phyloP scores from a whole-genome alignment of 2,329 filamentous ascomycete genomes.

The Ophiostoma australiae region DNA sequence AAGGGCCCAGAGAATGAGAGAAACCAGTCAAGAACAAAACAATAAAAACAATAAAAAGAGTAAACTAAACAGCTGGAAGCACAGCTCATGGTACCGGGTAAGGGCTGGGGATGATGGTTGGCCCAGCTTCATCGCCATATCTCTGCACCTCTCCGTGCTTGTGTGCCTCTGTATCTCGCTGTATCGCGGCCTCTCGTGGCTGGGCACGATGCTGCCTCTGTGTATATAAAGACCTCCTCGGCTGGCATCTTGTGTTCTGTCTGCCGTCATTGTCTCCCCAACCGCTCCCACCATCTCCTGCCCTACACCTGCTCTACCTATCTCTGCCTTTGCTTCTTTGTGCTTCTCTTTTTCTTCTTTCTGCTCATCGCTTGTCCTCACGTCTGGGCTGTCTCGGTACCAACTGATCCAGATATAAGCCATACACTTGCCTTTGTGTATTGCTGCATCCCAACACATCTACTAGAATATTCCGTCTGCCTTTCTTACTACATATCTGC shows the following conservation, averaged over 20 bases:
- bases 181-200: background rate
- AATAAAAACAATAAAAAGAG: background rate
- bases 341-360: background rate
- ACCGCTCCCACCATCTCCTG: background rate
- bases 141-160: background rate
- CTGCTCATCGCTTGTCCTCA: background rate
- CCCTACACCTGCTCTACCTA: background rate
- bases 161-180: background rate
- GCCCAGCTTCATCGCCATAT: background rate
- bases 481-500: background rate
- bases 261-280: background rate
- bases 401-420: too few relatives aligned
- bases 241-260: background rate
- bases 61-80: background rate
- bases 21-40: background rate
- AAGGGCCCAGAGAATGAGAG: background rate
- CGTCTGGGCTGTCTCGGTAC: too few relatives aligned
- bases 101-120: background rate
- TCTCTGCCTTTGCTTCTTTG: background rate
- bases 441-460: background rate
- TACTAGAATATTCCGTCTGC: background rate
- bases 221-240: background rate
- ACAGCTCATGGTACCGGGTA: background rate
- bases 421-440: background rate
- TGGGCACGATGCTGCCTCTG: too few relatives aligned